Base-by-base conservation (phyloP, 805 yeast genomes). In the Ogataea salicorniae region DNA sequence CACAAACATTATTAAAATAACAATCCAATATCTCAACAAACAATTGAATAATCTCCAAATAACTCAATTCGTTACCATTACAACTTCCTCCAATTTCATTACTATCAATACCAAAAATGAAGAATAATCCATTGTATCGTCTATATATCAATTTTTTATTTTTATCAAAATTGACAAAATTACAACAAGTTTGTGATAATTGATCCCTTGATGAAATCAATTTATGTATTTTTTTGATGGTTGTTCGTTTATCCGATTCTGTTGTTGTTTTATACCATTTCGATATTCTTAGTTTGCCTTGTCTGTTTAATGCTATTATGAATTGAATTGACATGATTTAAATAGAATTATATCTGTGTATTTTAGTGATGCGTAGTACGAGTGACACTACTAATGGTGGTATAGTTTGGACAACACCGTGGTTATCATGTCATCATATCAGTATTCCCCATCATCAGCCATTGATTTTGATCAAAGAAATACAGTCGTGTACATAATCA, bases 1-100 rank as follows among this genome's bases (percentile, higher is more conserved):
- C 97, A 68, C 97, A 91, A 7, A 92, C 98, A 59, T 83, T 89
- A 54, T 89, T 84, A 59, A 92, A 92, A 63, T 83, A 88, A 13
- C 82, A 74, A 64, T 92, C 98, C 46, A 92, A 70, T 8, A 89
- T 80, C 67, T 94, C 97, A 17, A 92, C 97, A 52, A 92, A 79
- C 46, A 91, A 71, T 61, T 92, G 98, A 36, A 92, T 81, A 26
- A 87, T 81, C 51, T 94, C 96, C 44, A 94, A 69, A 58, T 85
- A 87, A 45, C 83, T 79, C 49, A 94, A 75, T 60, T 90, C 97
- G 59, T 87, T 88, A 61, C 90, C 97, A 11, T 69, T 67, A n/a
- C 76, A 62, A 7, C 31, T 20, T 20, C 4, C 20, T 4, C 20
- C 20, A 4, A 3, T 9, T 9, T 26, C 31, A 4, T 26, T 26